Evolutionary conservation across 148 eudicot genomes (phyloP).

Genomic region (Camellia japonica): DNA sequence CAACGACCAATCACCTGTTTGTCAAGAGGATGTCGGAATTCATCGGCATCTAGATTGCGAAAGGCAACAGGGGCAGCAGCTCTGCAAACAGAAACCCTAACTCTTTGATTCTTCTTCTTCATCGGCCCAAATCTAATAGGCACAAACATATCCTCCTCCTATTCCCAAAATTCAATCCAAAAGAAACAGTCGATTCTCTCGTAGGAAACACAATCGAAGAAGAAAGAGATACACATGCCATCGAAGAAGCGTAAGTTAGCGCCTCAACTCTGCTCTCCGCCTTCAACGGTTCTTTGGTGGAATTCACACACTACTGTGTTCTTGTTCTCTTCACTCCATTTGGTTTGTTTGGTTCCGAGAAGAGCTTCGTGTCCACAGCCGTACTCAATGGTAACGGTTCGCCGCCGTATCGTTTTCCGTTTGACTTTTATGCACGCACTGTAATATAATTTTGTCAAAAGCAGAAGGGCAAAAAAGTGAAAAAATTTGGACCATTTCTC

Average conservation of each 20-base stretch:
- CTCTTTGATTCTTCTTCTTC: slow-evolving; percentile 21
- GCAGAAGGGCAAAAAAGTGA: neutral
- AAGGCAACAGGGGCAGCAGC: slow-evolving; percentile 57
- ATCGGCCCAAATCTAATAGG: slow-evolving; percentile 21
- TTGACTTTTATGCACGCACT: neutral
- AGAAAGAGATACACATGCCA: slow-evolving; percentile 45
- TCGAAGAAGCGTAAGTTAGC: slow-evolving; percentile 7
- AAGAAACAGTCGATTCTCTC: slow-evolving; percentile 19
- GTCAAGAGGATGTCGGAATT: slow-evolving; percentile 92
- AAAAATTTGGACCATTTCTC: slow-evolving; percentile 7
- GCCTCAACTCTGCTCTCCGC: neutral
- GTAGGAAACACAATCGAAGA: slow-evolving; percentile 33
- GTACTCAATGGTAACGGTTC: slow-evolving; percentile 38
- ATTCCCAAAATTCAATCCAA: neutral
- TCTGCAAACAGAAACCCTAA: slow-evolving; percentile 31
- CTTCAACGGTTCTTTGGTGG: neutral
- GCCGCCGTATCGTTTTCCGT: slow-evolving; percentile 61
- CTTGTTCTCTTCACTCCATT: too few species aligned
- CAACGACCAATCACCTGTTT: slow-evolving; percentile 46
- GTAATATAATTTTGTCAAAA: too few species aligned
- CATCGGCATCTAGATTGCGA: slow-evolving; percentile 82
- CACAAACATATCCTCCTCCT: slow-evolving; percentile 21
- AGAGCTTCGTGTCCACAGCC: slow-evolving; percentile 18
- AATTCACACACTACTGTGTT: neutral
- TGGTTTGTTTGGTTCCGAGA: too few species aligned